A percentile compares a stretch with the other conserved stretches of the same genome.
These are phyloP conservation scores for Tephrocybe sp. DNA, from an alignment of 768 basidiomycete species.

Conservation along the genomic window DNA sequence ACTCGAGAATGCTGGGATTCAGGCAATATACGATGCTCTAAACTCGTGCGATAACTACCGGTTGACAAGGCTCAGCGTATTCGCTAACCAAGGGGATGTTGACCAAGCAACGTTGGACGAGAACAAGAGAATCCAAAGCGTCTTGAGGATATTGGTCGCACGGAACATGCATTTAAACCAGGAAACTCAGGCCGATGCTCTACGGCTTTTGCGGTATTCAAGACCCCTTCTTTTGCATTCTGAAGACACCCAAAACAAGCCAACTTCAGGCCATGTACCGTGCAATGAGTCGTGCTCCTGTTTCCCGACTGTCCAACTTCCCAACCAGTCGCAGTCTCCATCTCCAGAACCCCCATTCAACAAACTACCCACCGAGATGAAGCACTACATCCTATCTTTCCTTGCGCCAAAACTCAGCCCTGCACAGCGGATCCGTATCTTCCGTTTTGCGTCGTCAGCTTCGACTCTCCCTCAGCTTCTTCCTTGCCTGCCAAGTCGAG, in stretches of 20 bases:
- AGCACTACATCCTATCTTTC: constrained; percentile 55
- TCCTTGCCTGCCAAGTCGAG: constrained; percentile 14
- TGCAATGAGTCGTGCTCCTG: constrained; percentile 3
- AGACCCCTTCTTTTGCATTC: constrained; percentile 49
- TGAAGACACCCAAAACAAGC: background rate
- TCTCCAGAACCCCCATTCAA: constrained; percentile 31
- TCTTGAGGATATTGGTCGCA: constrained; percentile 31
- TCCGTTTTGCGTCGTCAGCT: constrained; percentile 45
- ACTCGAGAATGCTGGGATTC: constrained; percentile 45
- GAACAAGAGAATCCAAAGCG: constrained; percentile 28
- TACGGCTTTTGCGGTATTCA: constrained; percentile 49
- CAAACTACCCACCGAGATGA: constrained; percentile 55
- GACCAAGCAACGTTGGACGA: constrained; percentile 5
- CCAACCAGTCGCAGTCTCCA: constrained; percentile 1
- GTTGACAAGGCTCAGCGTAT: constrained; percentile 48
- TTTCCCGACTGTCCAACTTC: background rate
- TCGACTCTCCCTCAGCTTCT: constrained; percentile 43
- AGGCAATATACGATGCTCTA: constrained; percentile 45
- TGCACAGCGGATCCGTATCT: constrained; percentile 53
- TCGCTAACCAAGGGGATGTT: constrained; percentile 41
- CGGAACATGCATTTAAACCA: constrained; percentile 45
- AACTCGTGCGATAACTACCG: constrained; percentile 39
- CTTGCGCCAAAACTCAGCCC: constrained; percentile 57
- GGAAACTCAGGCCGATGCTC: constrained; percentile 43
- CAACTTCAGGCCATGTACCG: background rate